These are phyloP conservation scores for Coelastrella sp. DNA, from an alignment of 139 green algal species.

Conservation along the genomic window DNA sequence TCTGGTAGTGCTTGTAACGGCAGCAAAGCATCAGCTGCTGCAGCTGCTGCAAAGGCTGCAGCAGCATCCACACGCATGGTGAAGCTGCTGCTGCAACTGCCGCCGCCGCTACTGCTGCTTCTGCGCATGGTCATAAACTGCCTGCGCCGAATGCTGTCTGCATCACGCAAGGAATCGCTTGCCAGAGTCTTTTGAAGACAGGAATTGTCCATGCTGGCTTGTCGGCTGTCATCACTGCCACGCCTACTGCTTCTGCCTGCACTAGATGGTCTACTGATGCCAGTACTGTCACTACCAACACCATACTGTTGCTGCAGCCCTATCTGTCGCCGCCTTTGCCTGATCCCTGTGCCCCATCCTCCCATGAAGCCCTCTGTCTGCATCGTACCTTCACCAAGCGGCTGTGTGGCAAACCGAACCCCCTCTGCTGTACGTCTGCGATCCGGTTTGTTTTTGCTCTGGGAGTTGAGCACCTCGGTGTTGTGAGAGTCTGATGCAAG, in stretches of 20 bases:
- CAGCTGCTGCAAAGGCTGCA: slow-evolving; percentile 33
- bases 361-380: not conserved
- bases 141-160: not conserved
- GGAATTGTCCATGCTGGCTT: not conserved
- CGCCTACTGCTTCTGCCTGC: slow-evolving; percentile 33
- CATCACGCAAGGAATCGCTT: no score
- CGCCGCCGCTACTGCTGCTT: not conserved
- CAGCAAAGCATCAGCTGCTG: slow-evolving; percentile 19
- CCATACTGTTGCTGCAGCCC: slow-evolving; percentile 28
- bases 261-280: slow-evolving; percentile 23
- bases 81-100: not conserved
- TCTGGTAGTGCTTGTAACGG: slow-evolving; percentile 5
- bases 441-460: not conserved
- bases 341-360: not conserved
- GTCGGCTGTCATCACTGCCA: not conserved
- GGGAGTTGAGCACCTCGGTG: no score
- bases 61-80: slow-evolving; percentile 3
- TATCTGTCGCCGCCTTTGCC: not conserved
- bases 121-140: not conserved
- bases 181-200: no score
- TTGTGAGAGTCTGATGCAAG: not conserved
- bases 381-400: not conserved
- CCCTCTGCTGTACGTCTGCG: not conserved
- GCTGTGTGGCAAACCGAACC: not conserved
- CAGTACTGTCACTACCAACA: not conserved